These are phyloP conservation scores for Mentha longifolia DNA, from an alignment of 257 asterid species.

Conservation along the genomic window DNA sequence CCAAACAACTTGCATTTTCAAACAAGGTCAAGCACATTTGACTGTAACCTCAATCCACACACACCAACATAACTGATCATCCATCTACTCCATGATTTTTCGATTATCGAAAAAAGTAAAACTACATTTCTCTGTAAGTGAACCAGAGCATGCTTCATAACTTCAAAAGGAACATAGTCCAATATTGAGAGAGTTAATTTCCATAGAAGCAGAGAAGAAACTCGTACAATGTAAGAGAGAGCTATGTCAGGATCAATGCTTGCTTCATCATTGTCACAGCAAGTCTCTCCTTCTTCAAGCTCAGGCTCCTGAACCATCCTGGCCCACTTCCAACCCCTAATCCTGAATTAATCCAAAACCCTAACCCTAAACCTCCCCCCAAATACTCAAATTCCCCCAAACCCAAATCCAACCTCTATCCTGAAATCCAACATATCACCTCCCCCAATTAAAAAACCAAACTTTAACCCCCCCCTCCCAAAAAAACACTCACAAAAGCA, in stretches of 20 bases:
- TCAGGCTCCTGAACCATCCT: slow-evolving; percentile 63
- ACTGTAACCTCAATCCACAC: slow-evolving; percentile 7
- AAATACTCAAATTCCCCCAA: slow-evolving; percentile 55
- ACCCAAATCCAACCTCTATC: slow-evolving; percentile 56
- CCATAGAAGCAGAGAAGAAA: slow-evolving; percentile 39
- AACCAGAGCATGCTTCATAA: too few species aligned
- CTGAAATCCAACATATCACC: slow-evolving; percentile 79
- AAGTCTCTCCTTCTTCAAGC: slow-evolving; percentile 92
- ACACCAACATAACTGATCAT: slow-evolving; percentile 10
- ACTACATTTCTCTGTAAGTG: slow-evolving; percentile 17
- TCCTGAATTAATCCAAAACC: slow-evolving; percentile 31
- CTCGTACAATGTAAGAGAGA: slow-evolving; percentile 91
- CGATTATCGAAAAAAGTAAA: slow-evolving; percentile 23
- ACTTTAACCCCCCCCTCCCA: slow-evolving; percentile 36
- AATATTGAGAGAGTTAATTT: slow-evolving; percentile 9
- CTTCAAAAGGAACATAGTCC: slow-evolving; percentile 24
- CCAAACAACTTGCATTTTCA: slow-evolving; percentile 30
- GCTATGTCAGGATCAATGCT: slow-evolving; percentile 75
- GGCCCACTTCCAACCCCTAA: slow-evolving; percentile 44
- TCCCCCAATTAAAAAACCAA: slow-evolving; percentile 41
- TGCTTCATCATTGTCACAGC: slow-evolving; percentile 56
- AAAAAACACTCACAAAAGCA: slow-evolving; percentile 42
- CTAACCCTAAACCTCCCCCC: slow-evolving; percentile 43
- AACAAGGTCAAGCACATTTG: slow-evolving; percentile 29
- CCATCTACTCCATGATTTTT: slow-evolving; percentile 5